phyloP scores from a whole-genome alignment of 495 filamentous ascomycete species.

The Neurospora africana region DNA sequence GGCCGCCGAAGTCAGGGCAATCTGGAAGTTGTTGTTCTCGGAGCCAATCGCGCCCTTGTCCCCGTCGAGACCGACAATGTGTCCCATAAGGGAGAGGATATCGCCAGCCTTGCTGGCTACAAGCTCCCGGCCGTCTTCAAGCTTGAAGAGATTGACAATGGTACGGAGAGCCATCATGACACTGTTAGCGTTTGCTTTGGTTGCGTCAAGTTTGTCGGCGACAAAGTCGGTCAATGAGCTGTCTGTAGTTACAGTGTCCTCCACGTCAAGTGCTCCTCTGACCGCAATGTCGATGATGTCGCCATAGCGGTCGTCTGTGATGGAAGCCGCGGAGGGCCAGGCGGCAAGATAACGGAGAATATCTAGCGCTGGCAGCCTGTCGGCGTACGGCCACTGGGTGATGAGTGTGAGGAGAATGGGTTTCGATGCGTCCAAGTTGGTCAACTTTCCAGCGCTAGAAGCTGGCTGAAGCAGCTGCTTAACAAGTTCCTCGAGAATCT shows the following conservation, averaged over 20 bases:
- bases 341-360: slow-evolving; percentile 69
- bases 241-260: slow-evolving; percentile 21
- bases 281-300: slow-evolving; percentile 41
- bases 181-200: slow-evolving; percentile 48
- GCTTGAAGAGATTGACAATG: slow-evolving; percentile 81
- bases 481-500: slow-evolving; percentile 10
- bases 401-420: slow-evolving; percentile 53
- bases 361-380: slow-evolving; percentile 76
- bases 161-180: slow-evolving; percentile 77
- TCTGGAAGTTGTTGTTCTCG: slow-evolving; percentile 68
- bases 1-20: slow-evolving; percentile 71
- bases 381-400: slow-evolving; percentile 65
- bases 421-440: slow-evolving; percentile 47
- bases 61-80: slow-evolving; percentile 38
- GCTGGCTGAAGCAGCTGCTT: slow-evolving; percentile 7
- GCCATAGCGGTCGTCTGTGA: slow-evolving; percentile 28
- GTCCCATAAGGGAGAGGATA: slow-evolving; percentile 30
- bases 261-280: slow-evolving; percentile 33
- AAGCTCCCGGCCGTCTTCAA: slow-evolving; percentile 54
- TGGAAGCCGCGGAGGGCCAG: slow-evolving; percentile 49
- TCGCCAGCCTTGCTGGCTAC: slow-evolving; percentile 48
- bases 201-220: slow-evolving; percentile 2
- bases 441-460: background rate
- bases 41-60: slow-evolving; percentile 36
- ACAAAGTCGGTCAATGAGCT: slow-evolving; percentile 18